These are phyloP conservation scores for Rhizopus microsporus DNA, from an alignment of 371 early-diverging fungal species.

Conservation along the genomic window DNA sequence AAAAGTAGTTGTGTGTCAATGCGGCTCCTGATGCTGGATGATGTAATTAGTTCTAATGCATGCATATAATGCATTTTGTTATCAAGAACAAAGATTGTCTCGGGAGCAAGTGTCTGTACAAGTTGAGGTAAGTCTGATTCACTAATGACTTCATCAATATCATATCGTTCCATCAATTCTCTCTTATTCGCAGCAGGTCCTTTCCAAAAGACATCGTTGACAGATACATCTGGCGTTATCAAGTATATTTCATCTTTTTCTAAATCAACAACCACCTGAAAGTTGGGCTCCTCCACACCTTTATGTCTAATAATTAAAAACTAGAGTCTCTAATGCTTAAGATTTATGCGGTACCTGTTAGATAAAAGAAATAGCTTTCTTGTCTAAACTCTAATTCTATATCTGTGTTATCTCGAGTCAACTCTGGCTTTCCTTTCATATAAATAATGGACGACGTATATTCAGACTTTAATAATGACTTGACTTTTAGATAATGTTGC, in stretches of 20 bases:
- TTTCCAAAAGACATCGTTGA: slow-evolving; percentile 48
- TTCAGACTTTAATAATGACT: slow-evolving; percentile 16
- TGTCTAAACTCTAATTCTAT: slow-evolving; percentile 52
- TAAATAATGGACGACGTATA: slow-evolving; percentile 20
- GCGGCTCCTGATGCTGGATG: slow-evolving; percentile 4
- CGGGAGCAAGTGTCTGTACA: slow-evolving; percentile 27
- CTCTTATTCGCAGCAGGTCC: slow-evolving; percentile 30
- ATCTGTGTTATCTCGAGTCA: slow-evolving; percentile 49
- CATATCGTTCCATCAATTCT: slow-evolving; percentile 38
- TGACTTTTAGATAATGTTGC: slow-evolving; percentile 34
- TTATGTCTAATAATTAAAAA: background rate
- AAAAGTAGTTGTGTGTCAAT: slow-evolving; percentile 10
- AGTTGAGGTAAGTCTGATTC: slow-evolving; percentile 34
- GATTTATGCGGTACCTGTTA: slow-evolving; percentile 41
- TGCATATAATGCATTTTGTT: background rate
- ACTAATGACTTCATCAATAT: slow-evolving; percentile 45
- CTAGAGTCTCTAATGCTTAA: background rate
- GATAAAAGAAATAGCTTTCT: slow-evolving; percentile 57
- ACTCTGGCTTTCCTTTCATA: slow-evolving; percentile 30
- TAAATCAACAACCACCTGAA: slow-evolving; percentile 47
- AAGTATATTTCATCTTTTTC: slow-evolving; percentile 33
- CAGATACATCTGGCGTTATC: slow-evolving; percentile 45
- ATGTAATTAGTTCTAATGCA: background rate
- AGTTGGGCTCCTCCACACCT: slow-evolving; percentile 52
- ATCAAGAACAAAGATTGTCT: slow-evolving; percentile 24